Base-by-base conservation (phyloP, 805 yeast genomes). In the Yarrowia sp. region DNA sequence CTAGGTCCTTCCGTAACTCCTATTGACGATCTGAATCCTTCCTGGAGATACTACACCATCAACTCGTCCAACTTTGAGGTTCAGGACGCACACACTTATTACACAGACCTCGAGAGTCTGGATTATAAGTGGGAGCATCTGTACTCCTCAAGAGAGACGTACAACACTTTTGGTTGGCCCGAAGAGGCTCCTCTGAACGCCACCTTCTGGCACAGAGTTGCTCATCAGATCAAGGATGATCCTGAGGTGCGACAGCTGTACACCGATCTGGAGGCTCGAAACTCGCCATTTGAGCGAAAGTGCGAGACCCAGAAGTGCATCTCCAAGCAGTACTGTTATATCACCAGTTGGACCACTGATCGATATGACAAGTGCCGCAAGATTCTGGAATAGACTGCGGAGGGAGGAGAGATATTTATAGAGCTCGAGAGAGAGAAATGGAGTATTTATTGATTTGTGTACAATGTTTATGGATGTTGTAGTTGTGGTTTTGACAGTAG, bases 1-100 rank as follows among this genome's bases (percentile, higher is more conserved):
- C 80, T 87, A 65, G 80, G 83, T 2, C 91, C 85, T 66, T 84
- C 90, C 0, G 82, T 87, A 41, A 85, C 90, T 8, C 89, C 91
- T 9, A 78, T 80, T 70, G 74, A 78, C 8, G 79, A 83, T 58
- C 80, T 82, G 68, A 87, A 87, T 72, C 92, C 92, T 7, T 81
- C 85, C 21, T 87, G 90, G 88, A 81, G 89, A 72, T 86, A 85
- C 75, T 88, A 87, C 70, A 85, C 84, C 68, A 85, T 87, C 63
- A 90, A 87, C 71, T 75, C 81, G 22, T 74, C 81, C 67, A 81
- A 89, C 6, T 86, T 85, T 76, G 82, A 82, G 67, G 77, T 87
- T 66, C 79, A 85, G 80, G 84, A 87, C 70, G 63, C 51, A 4
- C 63, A 58, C 41, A 58, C 63, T 1, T 58, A 41, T 51, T 43